Evolutionary conservation across 2,329 filamentous ascomycete species (phyloP).

Genomic region (Phialophora tarda): DNA sequence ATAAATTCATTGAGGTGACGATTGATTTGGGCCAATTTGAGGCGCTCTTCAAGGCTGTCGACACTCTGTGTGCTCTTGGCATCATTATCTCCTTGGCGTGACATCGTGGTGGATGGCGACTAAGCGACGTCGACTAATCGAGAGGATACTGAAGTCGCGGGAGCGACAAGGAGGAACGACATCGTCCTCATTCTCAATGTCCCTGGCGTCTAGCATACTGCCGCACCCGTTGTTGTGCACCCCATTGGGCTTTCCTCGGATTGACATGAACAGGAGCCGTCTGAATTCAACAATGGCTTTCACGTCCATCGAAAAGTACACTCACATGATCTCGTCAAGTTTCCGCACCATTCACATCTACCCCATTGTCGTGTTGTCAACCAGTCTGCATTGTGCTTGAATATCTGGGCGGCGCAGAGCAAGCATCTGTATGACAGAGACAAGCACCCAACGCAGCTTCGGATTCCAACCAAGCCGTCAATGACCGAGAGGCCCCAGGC

Average conservation of each 20-base stretch:
- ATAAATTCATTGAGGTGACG: conserved; percentile 7
- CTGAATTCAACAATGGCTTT: not conserved
- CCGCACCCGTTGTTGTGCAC: not conserved
- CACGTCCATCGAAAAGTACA: not conserved
- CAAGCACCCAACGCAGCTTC: not conserved
- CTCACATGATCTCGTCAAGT: not conserved
- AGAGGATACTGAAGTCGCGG: not conserved
- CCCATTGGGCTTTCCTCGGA: not conserved
- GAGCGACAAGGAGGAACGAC: conserved; percentile 9
- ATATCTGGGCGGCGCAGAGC: not conserved
- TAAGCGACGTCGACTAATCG: not conserved
- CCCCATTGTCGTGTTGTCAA: not conserved
- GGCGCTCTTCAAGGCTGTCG: conserved; percentile 23
- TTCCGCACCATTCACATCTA: not conserved
- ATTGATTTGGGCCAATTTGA: conserved; percentile 24
- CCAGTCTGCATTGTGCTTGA: not conserved
- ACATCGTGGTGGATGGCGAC: conserved; percentile 10
- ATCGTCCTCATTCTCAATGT: not conserved
- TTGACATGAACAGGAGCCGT: not conserved
- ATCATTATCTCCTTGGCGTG: conserved; percentile 10
- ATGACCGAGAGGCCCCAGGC: not conserved
- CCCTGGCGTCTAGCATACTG: conserved; percentile 5
- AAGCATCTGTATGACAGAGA: not conserved
- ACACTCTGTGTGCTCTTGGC: conserved; percentile 10
- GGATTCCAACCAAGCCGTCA: not conserved